Base-by-base conservation (phyloP, 2,329 filamentous ascomycete species). In the Cladorrhinum sp. region DNA sequence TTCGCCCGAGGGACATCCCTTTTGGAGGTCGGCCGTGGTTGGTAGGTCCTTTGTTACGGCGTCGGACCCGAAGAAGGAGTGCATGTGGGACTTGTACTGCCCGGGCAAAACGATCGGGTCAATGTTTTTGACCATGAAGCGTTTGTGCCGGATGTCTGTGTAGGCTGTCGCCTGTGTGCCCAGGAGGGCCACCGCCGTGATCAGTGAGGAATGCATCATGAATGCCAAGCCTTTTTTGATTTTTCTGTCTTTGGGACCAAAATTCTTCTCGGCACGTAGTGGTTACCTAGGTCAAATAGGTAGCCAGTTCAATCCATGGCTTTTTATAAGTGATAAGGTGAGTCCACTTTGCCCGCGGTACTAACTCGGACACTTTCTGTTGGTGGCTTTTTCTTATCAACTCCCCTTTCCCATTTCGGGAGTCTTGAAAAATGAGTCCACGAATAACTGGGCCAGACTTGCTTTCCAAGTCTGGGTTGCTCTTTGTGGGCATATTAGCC, bases 21-120 rank as follows among this genome's bases (percentile, higher is more conserved):
- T 63, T 55, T 76, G 75, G 20, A 78, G 71, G 60, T 61, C 56
- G 23, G 38, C 63, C 0, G 71, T 75, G 0, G 72, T 75, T 4
- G 70, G 74, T 10, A 75, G 74, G 62, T 70, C 69, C 27, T 69
- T 70, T 10, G 74, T 77, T 10, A 79, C 71, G 48, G 72, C 75
- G 62, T 79, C 77, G 5, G 76, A 77, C 56, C 77, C 77, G 62
- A 75, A 78, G 69, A 79, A 78, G 2, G 75, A 76, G 69, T 79
- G 77, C 58, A 79, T 67, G 64, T 79, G 77, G 5, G 72, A 75
- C 50, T 72, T 73, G 63, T 76, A 77, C 32, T 71, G 59, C 2
- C 76, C 76, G 0, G 77, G 77, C 32, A 73, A 70, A 20, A 78
- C 75, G 32, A 79, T 75, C 2, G 77, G 75, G 56, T 79, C 77